Evolutionary conservation across 805 yeast genomes (phyloP), one percentile per base, ranked within the genome.

Genomic region (Yarrowia osloensis): DNA sequence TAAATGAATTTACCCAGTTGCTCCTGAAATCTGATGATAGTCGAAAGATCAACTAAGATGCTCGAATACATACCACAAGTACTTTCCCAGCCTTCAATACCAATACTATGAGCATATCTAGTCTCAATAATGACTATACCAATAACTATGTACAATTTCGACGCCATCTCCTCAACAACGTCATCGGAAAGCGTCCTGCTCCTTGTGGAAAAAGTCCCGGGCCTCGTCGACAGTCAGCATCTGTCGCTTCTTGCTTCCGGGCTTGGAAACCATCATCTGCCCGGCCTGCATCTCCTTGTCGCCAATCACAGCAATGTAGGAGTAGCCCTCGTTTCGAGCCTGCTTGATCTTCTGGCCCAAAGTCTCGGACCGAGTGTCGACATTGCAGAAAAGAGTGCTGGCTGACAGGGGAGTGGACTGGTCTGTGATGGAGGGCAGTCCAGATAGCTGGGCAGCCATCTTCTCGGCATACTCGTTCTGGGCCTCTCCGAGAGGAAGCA

Each of bases 261-360:
- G 61, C 49, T 49, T 37, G n/a, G 22, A 12, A 2, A 94, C 82
- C 1, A 96, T 86, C 19, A 87, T 78, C 0, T 84, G 83, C 0
- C 84, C 84, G 40, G 77, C 76, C 59, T 82, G 84, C 8, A 89
- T 79, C 76, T 95, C 99, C 70, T 85, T 85, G 71, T 92, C 97
- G 29, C 99, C 99, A 46, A 95, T 83, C 77, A 93, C 84, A n/a
- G 91, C 79, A 54, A 94, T 84, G 73, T 85, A 95, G 9, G 89
- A 88, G 75, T 89, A 92, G 1, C 94, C 91, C 71, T 86, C 86
- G 67, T 77, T 74, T 15, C 88, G 81, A 2, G 96, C 95, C 66
- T 91, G 95, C 72, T 89, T 89, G 63, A 92, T 87, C 72, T 97
- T 83, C 65, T 81, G 84, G 0, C 96, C 93, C 31, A 94, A 85